Evolutionary conservation across 1,284 basidiomycete species (phyloP).

Genomic region (Chondrostereum purpureum): DNA sequence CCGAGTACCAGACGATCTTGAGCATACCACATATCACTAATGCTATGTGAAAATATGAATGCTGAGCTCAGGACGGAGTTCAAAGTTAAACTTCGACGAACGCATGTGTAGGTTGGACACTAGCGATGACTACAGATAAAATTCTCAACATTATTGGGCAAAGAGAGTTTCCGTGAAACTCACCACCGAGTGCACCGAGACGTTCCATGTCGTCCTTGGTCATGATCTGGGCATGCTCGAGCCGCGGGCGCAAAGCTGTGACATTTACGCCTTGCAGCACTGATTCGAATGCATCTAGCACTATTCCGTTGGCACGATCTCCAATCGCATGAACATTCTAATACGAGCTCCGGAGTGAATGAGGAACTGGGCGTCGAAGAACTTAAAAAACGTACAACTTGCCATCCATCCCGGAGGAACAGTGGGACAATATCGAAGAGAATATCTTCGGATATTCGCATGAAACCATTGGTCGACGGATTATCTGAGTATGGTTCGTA

Average conservation of each 20-base stretch:
- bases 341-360: too few relatives aligned
- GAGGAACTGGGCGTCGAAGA: constrained; percentile 1
- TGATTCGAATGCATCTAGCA: constrained; percentile 77
- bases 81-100: constrained; percentile 30
- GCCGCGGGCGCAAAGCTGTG: constrained; percentile 64
- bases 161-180: constrained; percentile 13
- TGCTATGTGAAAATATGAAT: constrained; percentile 31
- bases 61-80: neutral
- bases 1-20: constrained; percentile 62
- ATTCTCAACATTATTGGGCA: neutral
- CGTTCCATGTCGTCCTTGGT: constrained; percentile 65
- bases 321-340: constrained; percentile 91
- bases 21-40: constrained; percentile 87
- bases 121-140: constrained; percentile 56
- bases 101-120: constrained; percentile 87
- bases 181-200: constrained; percentile 72
- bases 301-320: constrained; percentile 81
- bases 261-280: constrained; percentile 54
- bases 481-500: constrained; percentile 80
- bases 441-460: constrained; percentile 62
- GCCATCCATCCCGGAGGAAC: constrained; percentile 74
- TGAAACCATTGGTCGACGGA: constrained; percentile 68
- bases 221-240: constrained; percentile 90
- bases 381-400: constrained; percentile 52
- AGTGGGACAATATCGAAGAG: constrained; percentile 59